A percentile compares a stretch with the other conserved stretches of the same genome.
Conservation (phyloP, 2,329 filamentous ascomycete genomes). For the Penicillium sumatraense region DNA sequence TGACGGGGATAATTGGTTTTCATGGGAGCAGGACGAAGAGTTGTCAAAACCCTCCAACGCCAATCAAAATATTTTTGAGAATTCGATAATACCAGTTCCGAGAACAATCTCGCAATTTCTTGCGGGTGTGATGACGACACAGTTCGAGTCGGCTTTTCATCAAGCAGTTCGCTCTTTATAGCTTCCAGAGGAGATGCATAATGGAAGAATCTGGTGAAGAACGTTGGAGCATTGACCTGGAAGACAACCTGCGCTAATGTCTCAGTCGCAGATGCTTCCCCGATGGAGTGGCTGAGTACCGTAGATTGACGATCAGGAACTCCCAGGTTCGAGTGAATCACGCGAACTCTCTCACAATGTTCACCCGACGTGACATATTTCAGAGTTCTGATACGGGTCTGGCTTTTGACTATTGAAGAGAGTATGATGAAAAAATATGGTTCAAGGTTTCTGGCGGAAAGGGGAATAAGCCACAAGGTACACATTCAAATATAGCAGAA, state of each 20-base stretch:
- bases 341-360: conserved; percentile 7
- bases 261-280: not conserved
- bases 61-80: not conserved
- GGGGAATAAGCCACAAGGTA: not conserved
- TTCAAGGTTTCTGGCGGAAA: conserved; percentile 1
- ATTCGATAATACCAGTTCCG: not conserved
- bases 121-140: conserved; percentile 8
- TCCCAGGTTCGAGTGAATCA: not conserved
- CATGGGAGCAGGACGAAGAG: not conserved
- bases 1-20: not conserved
- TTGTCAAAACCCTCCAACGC: not conserved
- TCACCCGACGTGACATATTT: conserved; percentile 8
- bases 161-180: conserved; percentile 5
- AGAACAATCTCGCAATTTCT: conserved; percentile 8
- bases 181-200: conserved; percentile 4
- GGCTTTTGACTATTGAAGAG: conserved; percentile 2
- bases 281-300: not conserved
- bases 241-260: conserved; percentile 3
- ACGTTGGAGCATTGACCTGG: conserved; percentile 3
- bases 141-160: conserved; percentile 8
- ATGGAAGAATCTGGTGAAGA: conserved; percentile 10
- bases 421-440: conserved; percentile 4
- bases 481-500: not conserved
- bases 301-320: not conserved
- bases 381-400: conserved; percentile 8